These are phyloP conservation scores for Boeremia exigua DNA, from an alignment of 2,329 filamentous ascomycete genomes.

Conservation along the genomic window DNA sequence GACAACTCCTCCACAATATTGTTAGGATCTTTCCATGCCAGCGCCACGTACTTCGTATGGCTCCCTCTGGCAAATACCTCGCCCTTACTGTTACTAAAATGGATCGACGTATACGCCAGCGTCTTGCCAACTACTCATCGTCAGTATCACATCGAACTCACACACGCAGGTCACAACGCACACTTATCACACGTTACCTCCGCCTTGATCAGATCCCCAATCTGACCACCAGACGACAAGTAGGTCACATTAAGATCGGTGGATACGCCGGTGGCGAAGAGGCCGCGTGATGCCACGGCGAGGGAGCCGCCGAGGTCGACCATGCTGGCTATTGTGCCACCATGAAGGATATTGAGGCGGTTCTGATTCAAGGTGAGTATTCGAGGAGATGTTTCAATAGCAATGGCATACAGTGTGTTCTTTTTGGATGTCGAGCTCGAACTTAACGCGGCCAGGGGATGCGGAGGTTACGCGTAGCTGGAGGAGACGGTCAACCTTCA, in stretches of 20 bases:
- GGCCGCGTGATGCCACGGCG: slow-evolving; percentile 68
- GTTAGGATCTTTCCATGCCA: slow-evolving; percentile 67
- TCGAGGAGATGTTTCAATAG: background rate
- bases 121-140: slow-evolving; percentile 64
- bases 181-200: slow-evolving; percentile 71
- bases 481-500: background rate
- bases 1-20: slow-evolving; percentile 66
- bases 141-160: background rate
- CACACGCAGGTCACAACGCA: slow-evolving; percentile 35
- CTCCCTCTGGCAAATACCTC: slow-evolving; percentile 69
- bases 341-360: slow-evolving; percentile 76
- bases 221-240: slow-evolving; percentile 66
- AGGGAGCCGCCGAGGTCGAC: slow-evolving; percentile 71
- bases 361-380: slow-evolving; percentile 60
- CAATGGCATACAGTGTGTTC: slow-evolving; percentile 71
- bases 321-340: slow-evolving; percentile 79
- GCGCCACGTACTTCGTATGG: slow-evolving; percentile 69
- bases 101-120: slow-evolving; percentile 67
- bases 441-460: slow-evolving; percentile 70
- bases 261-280: slow-evolving; percentile 70
- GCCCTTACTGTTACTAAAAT: slow-evolving; percentile 64
- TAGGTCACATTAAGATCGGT: slow-evolving; percentile 73
- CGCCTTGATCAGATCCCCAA: slow-evolving; percentile 65
- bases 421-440: slow-evolving; percentile 76
- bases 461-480: slow-evolving; percentile 73